A percentile compares a stretch with the other conserved stretches of the same genome.
These are phyloP conservation scores for Pichia phayaonensis DNA, from an alignment of 805 yeast genomes.

Conservation along the genomic window DNA sequence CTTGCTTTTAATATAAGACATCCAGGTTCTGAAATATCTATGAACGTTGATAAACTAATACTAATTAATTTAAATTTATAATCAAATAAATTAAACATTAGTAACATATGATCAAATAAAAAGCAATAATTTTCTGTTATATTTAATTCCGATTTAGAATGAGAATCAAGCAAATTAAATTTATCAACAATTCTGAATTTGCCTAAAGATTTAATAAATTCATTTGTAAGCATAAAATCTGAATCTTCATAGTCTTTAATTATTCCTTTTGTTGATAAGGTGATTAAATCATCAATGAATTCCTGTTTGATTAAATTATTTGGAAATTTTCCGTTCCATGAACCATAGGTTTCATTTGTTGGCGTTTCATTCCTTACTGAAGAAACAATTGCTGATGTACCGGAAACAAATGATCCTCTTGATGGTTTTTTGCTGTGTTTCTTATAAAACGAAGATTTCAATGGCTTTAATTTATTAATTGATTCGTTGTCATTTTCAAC, in stretches of 20 bases:
- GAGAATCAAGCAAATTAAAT: constrained; percentile 12
- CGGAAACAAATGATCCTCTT: constrained; percentile 29
- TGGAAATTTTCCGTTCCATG: constrained; percentile 15
- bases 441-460: neutral
- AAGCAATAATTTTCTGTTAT: constrained; percentile 20
- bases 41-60: constrained; percentile 11
- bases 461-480: neutral
- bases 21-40: constrained; percentile 11
- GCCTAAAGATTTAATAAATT: constrained; percentile 22
- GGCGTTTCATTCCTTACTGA: constrained; percentile 18
- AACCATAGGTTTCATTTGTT: neutral
- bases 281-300: constrained; percentile 18
- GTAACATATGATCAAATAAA: constrained; percentile 21
- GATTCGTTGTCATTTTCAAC: neutral
- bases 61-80: constrained; percentile 8
- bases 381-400: constrained; percentile 28
- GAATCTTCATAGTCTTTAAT: constrained; percentile 4
- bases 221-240: constrained; percentile 10
- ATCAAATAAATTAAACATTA: constrained; percentile 12
- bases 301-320: constrained; percentile 16
- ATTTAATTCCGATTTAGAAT: neutral
- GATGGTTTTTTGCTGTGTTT: constrained; percentile 24
- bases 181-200: constrained; percentile 25
- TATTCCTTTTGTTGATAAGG: constrained; percentile 11
- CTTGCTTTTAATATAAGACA: constrained; percentile 5